A percentile compares a stretch with the other conserved stretches of the same genome.
These are phyloP conservation scores for Paraphaeosphaeria minitans DNA, from an alignment of 2,329 filamentous ascomycete species.

Conservation along the genomic window DNA sequence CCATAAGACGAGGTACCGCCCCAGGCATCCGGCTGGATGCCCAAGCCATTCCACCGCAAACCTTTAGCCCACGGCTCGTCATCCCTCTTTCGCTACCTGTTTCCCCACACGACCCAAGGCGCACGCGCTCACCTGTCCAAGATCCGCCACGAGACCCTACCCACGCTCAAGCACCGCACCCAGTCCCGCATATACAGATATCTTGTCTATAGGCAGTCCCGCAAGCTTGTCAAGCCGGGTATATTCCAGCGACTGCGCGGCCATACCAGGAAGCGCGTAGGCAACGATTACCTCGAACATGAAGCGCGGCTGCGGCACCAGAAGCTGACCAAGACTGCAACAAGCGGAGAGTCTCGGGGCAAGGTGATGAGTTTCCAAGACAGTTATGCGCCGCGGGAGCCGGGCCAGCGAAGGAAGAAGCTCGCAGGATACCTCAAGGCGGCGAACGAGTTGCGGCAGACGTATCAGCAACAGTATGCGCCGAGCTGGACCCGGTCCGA, in stretches of 20 bases:
- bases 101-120: conserved; percentile 67
- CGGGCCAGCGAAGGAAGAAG: conserved; percentile 76
- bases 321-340: conserved; percentile 37
- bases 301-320: conserved; percentile 35
- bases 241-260: conserved; percentile 40
- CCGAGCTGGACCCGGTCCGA: conserved; percentile 54
- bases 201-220: conserved; percentile 66
- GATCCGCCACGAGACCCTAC: conserved; percentile 77
- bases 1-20: conserved; percentile 1
- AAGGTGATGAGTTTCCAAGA: conserved; percentile 40
- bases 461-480: conserved; percentile 63
- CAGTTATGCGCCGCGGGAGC: conserved; percentile 56
- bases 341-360: conserved; percentile 28
- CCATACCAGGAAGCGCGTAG: conserved; percentile 38
- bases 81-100: conserved; percentile 66
- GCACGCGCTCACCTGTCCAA: conserved; percentile 69
- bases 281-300: conserved; percentile 40
- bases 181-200: conserved; percentile 80
- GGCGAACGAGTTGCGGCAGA: conserved; percentile 72
- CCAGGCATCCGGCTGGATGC: conserved; percentile 35
- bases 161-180: conserved; percentile 69
- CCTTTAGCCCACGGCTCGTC: conserved; percentile 36
- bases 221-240: conserved; percentile 35
- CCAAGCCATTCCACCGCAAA: conserved; percentile 39
- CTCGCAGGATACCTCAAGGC: conserved; percentile 74